Percentiles rank a stretch among this genome's conserved stretches.
Conservation (phyloP, 1,284 basidiomycete genomes). For the Pyrrhoderma lamaoense region DNA sequence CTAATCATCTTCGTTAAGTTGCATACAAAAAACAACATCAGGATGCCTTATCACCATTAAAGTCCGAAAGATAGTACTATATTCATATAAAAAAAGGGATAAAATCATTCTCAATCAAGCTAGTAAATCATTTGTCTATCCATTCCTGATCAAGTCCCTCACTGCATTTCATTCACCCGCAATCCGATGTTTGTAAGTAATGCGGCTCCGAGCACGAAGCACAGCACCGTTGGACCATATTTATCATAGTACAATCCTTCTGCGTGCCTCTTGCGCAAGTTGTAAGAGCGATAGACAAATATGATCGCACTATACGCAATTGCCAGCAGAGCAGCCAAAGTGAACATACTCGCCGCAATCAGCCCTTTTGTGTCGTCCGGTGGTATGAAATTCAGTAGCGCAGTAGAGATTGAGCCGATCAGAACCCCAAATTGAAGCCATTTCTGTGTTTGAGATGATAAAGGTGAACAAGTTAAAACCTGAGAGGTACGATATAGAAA, state of each 20-base stretch:
- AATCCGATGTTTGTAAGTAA: slow-evolving; percentile 72
- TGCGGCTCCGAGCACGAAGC: slow-evolving; percentile 62
- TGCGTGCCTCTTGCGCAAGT: slow-evolving; percentile 68
- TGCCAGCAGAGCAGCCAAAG: slow-evolving; percentile 79
- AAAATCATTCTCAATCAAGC: no score
- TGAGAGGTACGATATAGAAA: no score
- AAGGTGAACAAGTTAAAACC: no score
- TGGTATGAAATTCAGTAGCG: slow-evolving; percentile 82
- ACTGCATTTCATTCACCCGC: slow-evolving; percentile 36
- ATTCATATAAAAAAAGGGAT: no score
- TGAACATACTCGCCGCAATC: slow-evolving; percentile 83
- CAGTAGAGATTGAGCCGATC: slow-evolving; percentile 83
- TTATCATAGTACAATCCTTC: slow-evolving; percentile 84
- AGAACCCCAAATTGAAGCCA: slow-evolving; percentile 93
- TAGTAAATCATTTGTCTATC: not conserved
- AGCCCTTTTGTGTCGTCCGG: slow-evolving; percentile 73
- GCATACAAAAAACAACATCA: no score
- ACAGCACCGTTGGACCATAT: slow-evolving; percentile 78
- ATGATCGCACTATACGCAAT: slow-evolving; percentile 86
- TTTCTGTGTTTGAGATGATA: slow-evolving; percentile 43
- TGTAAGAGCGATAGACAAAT: slow-evolving; percentile 80
- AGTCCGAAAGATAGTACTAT: no score
- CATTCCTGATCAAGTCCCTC: no score
- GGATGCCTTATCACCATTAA: no score
- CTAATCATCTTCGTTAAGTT: no score